phyloP scores from a whole-genome alignment of 2,329 filamentous ascomycete genomes.

The Camillea tinctor region DNA sequence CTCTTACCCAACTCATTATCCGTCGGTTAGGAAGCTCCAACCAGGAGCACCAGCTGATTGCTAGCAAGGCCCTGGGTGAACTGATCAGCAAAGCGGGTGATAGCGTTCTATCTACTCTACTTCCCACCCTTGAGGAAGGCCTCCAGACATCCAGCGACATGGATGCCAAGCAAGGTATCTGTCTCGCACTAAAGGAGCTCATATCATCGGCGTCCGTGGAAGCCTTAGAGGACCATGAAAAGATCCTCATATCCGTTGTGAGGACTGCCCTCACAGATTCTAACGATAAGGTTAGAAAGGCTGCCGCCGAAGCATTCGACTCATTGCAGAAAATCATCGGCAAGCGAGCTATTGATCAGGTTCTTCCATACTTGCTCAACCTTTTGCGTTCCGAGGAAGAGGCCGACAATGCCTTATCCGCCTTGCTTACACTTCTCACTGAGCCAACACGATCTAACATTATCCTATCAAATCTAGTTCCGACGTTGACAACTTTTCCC shows the following conservation, averaged over 20 bases:
- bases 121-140: conserved; percentile 91
- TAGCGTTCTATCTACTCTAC: conserved; percentile 79
- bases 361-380: conserved; percentile 86
- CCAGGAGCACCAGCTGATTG: conserved; percentile 98
- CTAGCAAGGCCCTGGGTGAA: conserved; percentile 93
- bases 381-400: conserved; percentile 83
- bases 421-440: conserved; percentile 88
- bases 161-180: conserved; percentile 95
- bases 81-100: conserved; percentile 97
- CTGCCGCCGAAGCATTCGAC: conserved; percentile 95
- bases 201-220: conserved; percentile 87
- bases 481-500: conserved; percentile 84
- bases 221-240: conserved; percentile 89
- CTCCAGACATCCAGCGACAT: conserved; percentile 84
- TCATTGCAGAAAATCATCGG: conserved; percentile 89
- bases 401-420: conserved; percentile 88
- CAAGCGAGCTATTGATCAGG: conserved; percentile 92
- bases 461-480: conserved; percentile 93
- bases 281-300: conserved; percentile 86
- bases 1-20: conserved; percentile 92
- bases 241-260: conserved; percentile 90
- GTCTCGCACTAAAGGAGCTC: conserved; percentile 90
- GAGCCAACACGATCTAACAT: conserved; percentile 93
- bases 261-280: conserved; percentile 88
- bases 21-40: conserved; percentile 90